Conservation (phyloP, 805 yeast genomes). For the Grigorovia jiainica region DNA sequence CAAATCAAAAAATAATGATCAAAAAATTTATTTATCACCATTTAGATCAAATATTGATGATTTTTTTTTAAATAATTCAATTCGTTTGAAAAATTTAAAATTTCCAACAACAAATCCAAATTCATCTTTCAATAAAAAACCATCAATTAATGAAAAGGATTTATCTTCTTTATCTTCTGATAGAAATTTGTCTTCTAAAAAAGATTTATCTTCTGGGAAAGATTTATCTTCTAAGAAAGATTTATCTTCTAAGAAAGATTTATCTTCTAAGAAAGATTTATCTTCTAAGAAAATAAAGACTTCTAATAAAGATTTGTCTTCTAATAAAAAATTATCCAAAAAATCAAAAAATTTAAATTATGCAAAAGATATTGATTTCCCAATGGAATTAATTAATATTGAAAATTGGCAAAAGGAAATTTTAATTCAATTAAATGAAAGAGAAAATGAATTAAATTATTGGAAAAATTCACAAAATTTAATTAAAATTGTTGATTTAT, state of each 20-base stretch:
- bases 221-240: too few species aligned
- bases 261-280: too few species aligned
- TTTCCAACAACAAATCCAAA: constrained; percentile 21
- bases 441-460: constrained; percentile 17
- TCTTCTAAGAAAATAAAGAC: too few species aligned
- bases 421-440: constrained; percentile 13
- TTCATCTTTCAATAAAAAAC: constrained; percentile 8
- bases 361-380: constrained; percentile 23
- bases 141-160: constrained; percentile 12
- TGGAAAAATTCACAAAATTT: constrained; percentile 18
- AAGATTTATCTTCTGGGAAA: neutral
- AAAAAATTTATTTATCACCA: constrained; percentile 4
- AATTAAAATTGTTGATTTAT: constrained; percentile 2
- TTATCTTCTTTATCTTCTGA: too few species aligned
- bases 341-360: constrained; percentile 11
- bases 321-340: constrained; percentile 1
- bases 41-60: constrained; percentile 5
- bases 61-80: neutral
- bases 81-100: constrained; percentile 1
- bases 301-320: neutral
- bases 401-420: constrained; percentile 17
- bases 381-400: constrained; percentile 13
- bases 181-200: too few species aligned
- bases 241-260: constrained; percentile 7
- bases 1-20: neutral